Evolutionary conservation across 768 basidiomycete genomes (phyloP).

Genomic region (Boletus pseudo-olivaceus): DNA sequence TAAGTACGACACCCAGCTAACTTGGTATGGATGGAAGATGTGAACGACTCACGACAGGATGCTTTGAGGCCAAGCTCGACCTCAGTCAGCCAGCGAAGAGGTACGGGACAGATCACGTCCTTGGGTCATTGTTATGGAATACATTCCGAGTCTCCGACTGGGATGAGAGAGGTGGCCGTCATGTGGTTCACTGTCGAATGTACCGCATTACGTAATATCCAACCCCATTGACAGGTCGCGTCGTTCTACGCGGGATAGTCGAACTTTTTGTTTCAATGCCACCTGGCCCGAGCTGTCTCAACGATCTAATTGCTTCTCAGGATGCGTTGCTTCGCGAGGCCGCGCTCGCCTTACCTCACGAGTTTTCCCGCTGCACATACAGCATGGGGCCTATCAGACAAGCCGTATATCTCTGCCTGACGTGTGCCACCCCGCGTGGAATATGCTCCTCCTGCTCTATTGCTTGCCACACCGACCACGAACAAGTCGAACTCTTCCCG

Average conservation of each 20-base stretch:
- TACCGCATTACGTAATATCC: not conserved
- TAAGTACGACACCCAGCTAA: not conserved
- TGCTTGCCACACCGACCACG: conserved; percentile 83
- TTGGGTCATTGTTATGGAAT: too few relatives aligned
- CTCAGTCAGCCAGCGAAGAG: too few relatives aligned
- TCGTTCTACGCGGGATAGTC: not conserved
- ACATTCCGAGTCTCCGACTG: too few relatives aligned
- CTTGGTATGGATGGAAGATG: not conserved
- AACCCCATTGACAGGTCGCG: not conserved
- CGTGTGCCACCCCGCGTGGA: conserved; percentile 65
- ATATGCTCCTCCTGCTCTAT: conserved; percentile 83
- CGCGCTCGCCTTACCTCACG: conserved; percentile 52
- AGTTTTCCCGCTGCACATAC: conserved; percentile 67
- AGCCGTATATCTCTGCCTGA: conserved; percentile 77
- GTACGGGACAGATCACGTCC: too few relatives aligned
- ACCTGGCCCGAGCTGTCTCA: conserved; percentile 35
- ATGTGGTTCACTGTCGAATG: too few relatives aligned
- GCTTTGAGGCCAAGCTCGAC: too few relatives aligned
- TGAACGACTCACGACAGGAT: not conserved
- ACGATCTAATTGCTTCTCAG: conserved; percentile 26
- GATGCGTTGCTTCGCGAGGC: conserved; percentile 33
- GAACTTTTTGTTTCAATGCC: not conserved
- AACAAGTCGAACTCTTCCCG: conserved; percentile 84
- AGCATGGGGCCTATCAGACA: conserved; percentile 61
- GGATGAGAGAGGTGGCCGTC: too few relatives aligned